These are phyloP conservation scores for Ilyonectria sp. DNA, from an alignment of 2,329 filamentous ascomycete species.

Conservation along the genomic window DNA sequence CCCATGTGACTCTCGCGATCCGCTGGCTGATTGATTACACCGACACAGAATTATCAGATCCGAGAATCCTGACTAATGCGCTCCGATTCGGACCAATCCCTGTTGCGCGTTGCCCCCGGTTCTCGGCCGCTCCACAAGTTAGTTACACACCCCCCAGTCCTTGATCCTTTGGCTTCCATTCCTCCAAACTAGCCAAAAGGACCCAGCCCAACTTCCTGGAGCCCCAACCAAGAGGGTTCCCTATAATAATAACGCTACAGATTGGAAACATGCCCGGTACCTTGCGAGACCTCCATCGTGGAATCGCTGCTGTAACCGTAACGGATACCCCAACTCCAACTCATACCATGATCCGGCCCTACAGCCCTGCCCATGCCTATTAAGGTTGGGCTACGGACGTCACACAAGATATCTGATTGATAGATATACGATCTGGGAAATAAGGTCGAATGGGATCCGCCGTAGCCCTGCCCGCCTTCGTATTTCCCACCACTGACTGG, in stretches of 20 bases:
- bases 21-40: slow-evolving; percentile 27
- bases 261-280: neutral
- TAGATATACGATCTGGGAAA: slow-evolving; percentile 19
- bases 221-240: neutral
- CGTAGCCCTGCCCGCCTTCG: slow-evolving; percentile 8
- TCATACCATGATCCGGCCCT: neutral
- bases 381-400: slow-evolving; percentile 22
- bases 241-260: neutral
- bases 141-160: neutral
- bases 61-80: slow-evolving; percentile 41
- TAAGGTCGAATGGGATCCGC: slow-evolving; percentile 1
- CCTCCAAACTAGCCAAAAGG: neutral
- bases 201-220: neutral
- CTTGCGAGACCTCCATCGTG: neutral
- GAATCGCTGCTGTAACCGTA: neutral
- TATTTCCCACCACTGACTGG: neutral
- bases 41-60: slow-evolving; percentile 56
- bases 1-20: slow-evolving; percentile 8
- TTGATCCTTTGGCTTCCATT: neutral
- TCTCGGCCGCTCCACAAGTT: neutral
- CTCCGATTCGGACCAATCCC: slow-evolving; percentile 25
- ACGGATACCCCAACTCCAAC: neutral
- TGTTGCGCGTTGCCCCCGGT: neutral
- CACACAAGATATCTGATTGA: slow-evolving; percentile 16
- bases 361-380: slow-evolving; percentile 22